Evolutionary conservation across 176 grass and related monocot species (phyloP).

Genomic region (Triticum timopheevii): DNA sequence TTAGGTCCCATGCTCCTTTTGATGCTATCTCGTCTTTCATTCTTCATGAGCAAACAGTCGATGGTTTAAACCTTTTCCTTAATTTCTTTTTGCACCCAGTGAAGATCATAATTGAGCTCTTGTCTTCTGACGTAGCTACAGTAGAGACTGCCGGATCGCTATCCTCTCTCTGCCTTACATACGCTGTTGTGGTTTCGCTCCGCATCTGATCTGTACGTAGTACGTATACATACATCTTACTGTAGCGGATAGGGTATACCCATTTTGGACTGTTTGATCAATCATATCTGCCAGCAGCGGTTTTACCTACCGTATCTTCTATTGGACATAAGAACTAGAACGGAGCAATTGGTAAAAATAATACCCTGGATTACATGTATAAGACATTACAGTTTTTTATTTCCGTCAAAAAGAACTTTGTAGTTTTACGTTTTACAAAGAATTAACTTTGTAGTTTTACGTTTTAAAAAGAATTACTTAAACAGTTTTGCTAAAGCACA

Average conservation of each 20-base stretch:
- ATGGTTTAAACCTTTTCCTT: neutral
- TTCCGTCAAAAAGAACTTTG: neutral
- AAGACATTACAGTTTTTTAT: neutral
- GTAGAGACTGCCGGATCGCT: neutral
- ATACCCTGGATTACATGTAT: neutral
- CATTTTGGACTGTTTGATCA: constrained; percentile 4
- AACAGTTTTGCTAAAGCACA: no score
- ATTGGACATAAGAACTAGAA: neutral
- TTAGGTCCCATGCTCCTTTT: neutral
- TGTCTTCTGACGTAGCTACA: neutral
- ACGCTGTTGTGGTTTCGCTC: neutral
- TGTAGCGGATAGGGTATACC: constrained; percentile 20
- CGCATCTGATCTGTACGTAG: neutral
- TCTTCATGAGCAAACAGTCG: constrained; percentile 7
- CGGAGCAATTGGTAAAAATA: neutral
- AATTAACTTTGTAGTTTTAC: neutral
- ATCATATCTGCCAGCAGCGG: neutral
- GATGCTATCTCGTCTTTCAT: constrained; percentile 18
- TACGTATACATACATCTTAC: neutral
- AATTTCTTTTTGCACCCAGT: constrained; percentile 2
- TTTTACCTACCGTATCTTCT: neutral
- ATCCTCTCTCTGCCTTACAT: neutral
- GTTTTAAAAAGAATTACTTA: neutral
- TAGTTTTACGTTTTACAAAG: neutral
- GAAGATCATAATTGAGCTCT: neutral